Conservation (phyloP, 2,329 filamentous ascomycete species). For the Lasiodiplodia citricola region DNA sequence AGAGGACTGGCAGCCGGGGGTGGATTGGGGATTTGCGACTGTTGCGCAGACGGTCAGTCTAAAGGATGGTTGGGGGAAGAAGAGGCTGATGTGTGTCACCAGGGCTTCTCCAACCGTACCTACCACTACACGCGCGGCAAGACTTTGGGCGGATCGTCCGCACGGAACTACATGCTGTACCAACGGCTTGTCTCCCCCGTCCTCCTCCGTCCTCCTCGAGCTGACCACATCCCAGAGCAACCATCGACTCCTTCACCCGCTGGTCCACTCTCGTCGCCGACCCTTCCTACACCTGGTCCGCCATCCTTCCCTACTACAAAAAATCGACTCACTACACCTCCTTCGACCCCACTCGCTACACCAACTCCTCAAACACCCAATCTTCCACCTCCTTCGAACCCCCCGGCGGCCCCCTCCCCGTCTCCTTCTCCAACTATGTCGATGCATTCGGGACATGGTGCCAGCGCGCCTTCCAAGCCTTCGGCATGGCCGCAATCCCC, state of each 20-base stretch:
- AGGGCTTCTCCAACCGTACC: slow-evolving; percentile 4
- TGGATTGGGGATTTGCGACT: slow-evolving; percentile 37
- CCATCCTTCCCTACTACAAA: slow-evolving; percentile 30
- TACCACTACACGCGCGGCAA: background rate
- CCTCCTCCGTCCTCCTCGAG: background rate
- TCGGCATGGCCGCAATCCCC: slow-evolving; percentile 8
- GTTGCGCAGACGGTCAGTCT: slow-evolving; percentile 31
- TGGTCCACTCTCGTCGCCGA: slow-evolving; percentile 33
- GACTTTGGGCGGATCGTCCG: background rate
- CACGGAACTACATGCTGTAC: slow-evolving; percentile 23
- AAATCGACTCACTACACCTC: slow-evolving; percentile 32
- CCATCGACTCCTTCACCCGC: slow-evolving; percentile 24
- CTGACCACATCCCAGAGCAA: slow-evolving; percentile 20
- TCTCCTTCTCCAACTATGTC: slow-evolving; percentile 25
- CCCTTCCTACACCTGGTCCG: slow-evolving; percentile 30
- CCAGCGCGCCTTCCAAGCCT: slow-evolving; percentile 6
- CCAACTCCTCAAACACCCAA: slow-evolving; percentile 5
- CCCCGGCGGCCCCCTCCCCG: slow-evolving; percentile 26
- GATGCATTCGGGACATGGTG: slow-evolving; percentile 16
- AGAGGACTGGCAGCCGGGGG: slow-evolving; percentile 33
- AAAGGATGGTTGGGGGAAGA: background rate
- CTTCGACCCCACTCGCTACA: slow-evolving; percentile 20
- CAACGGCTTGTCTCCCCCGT: slow-evolving; percentile 2
- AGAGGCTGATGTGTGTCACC: background rate
- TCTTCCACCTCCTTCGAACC: slow-evolving; percentile 29